A percentile compares a stretch with the other conserved stretches of the same genome.
Conservation (phyloP, 306 rosid species). For the Begonia fuchsioides region DNA sequence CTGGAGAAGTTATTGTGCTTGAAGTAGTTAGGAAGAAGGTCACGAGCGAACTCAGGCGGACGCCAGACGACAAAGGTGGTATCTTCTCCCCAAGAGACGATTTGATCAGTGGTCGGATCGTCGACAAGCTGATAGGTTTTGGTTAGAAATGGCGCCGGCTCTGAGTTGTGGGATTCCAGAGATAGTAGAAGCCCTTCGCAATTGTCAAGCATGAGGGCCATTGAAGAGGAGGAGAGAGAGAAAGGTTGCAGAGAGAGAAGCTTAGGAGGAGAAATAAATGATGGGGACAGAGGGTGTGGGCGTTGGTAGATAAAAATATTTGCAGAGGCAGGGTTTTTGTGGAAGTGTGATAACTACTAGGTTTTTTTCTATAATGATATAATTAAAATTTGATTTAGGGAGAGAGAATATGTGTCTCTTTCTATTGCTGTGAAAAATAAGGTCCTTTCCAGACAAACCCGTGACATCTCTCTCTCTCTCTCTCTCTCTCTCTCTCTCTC, state of each 20-base stretch:
- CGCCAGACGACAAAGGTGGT: constrained; percentile 97
- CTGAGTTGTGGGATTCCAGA: constrained; percentile 70
- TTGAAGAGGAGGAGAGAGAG: constrained; percentile 3
- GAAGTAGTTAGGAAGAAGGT: constrained; percentile 96
- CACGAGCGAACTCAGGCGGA: constrained; percentile 92
- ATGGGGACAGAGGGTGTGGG: constrained; percentile 3
- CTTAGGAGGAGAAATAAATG: neutral
- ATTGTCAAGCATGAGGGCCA: constrained; percentile 78
- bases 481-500: constrained; percentile 15
- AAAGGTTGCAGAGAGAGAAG: neutral
- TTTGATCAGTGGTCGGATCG: constrained; percentile 83
- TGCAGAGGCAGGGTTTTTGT: neutral
- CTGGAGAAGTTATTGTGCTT: constrained; percentile 98
- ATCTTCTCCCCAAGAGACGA: constrained; percentile 98
- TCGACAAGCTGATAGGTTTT: constrained; percentile 95
- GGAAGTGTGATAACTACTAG: constrained; percentile 1
- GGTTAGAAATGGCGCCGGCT: constrained; percentile 92
- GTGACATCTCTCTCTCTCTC: constrained; percentile 41
- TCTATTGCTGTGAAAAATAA: constrained; percentile 87
- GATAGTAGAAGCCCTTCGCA: constrained; percentile 77
- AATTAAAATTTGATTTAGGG: constrained; percentile 14
- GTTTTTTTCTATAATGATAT: neutral
- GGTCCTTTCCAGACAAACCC: constrained; percentile 99
- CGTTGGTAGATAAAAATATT: constrained; percentile 2
- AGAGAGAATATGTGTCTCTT: constrained; percentile 90